phyloP scores from a whole-genome alignment of 805 yeast genomes.

The Teunomyces barrocoloradensis region DNA sequence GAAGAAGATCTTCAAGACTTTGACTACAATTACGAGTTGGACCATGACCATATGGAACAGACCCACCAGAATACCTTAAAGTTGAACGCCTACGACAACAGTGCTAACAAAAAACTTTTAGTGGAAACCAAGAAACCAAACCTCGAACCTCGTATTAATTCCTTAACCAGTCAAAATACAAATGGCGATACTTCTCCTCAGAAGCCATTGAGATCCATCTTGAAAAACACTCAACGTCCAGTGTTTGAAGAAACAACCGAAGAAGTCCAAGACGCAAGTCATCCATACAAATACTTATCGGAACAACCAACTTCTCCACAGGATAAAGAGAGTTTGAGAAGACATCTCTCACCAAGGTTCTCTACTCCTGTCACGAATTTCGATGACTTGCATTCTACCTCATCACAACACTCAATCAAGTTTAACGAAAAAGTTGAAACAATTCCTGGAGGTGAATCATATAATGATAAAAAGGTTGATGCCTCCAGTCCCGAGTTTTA shows the following conservation, averaged over 20 bases:
- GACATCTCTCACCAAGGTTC: slow-evolving; percentile 3
- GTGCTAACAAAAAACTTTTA: neutral
- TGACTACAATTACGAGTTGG: slow-evolving; percentile 40
- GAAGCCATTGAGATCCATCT: slow-evolving; percentile 34
- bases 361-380: slow-evolving; percentile 8
- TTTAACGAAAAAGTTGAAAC: slow-evolving; percentile 38
- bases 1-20: slow-evolving; percentile 44
- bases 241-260: slow-evolving; percentile 7
- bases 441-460: slow-evolving; percentile 22
- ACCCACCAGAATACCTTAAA: neutral
- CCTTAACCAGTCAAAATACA: neutral
- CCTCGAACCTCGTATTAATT: neutral
- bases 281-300: slow-evolving; percentile 5
- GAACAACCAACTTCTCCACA: slow-evolving; percentile 1
- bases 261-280: slow-evolving; percentile 2
- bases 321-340: neutral
- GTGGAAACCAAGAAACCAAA: neutral
- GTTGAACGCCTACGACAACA: neutral
- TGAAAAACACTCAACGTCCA: slow-evolving; percentile 21
- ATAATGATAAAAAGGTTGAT: slow-evolving; percentile 3
- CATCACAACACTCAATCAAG: slow-evolving; percentile 27
- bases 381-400: slow-evolving; percentile 11
- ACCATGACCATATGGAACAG: slow-evolving; percentile 13
- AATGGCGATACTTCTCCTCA: slow-evolving; percentile 13
- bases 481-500: slow-evolving; percentile 13